These are phyloP conservation scores for Lepiota subincarnata DNA, from an alignment of 768 basidiomycete genomes.

Conservation along the genomic window DNA sequence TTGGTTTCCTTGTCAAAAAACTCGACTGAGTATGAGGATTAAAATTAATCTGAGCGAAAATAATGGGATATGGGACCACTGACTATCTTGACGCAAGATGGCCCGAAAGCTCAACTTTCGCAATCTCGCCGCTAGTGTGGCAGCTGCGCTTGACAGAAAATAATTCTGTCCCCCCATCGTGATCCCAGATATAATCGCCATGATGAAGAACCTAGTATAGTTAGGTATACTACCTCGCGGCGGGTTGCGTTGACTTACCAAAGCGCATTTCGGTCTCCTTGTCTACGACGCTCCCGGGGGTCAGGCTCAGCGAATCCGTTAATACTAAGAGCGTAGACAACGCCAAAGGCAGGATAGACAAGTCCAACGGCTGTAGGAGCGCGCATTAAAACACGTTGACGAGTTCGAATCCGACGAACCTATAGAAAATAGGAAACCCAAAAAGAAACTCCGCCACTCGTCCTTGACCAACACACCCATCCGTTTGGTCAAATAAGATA, in stretches of 20 bases:
- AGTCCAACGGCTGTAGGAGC: constrained; percentile 40
- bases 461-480: constrained; percentile 53
- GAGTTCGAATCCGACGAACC: constrained; percentile 15
- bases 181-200: constrained; percentile 55
- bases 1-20: constrained; percentile 83
- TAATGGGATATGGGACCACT: constrained; percentile 20
- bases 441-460: constrained; percentile 44
- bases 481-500: constrained; percentile 56
- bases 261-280: constrained; percentile 60
- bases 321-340: constrained; percentile 55
- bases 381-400: background rate
- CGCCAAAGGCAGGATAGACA: constrained; percentile 58
- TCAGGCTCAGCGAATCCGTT: constrained; percentile 39
- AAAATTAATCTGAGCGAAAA: background rate
- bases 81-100: constrained; percentile 79
- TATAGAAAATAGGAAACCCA: constrained; percentile 47
- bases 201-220: constrained; percentile 58
- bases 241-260: constrained; percentile 31
- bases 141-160: constrained; percentile 57
- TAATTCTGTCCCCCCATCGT: constrained; percentile 60
- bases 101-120: constrained; percentile 65
- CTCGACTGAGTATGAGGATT: constrained; percentile 39
- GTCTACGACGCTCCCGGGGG: constrained; percentile 32
- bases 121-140: constrained; percentile 60
- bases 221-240: background rate